Evolutionary conservation across 1,284 basidiomycete genomes (phyloP), one percentile per base, ranked within the genome.

Genomic region (Anthracocystis setariae): DNA sequence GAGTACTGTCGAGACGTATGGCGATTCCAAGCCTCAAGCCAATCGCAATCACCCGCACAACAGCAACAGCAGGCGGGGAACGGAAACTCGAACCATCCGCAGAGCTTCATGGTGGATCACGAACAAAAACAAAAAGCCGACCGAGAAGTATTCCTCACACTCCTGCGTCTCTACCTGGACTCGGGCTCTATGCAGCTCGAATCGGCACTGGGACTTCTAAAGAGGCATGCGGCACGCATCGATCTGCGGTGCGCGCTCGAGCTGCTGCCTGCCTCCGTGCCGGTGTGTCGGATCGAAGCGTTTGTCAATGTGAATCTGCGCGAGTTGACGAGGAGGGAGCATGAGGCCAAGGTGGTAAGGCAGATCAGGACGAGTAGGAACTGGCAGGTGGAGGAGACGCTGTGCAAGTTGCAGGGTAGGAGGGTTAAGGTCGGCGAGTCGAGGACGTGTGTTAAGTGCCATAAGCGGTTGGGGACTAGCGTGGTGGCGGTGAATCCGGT

Each of bases 381-480:
- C 61, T 90, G 92, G 65, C 89, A 92, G 73, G 84, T 92, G 4
- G 89, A 91, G 50, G 84, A 89, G 73, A 86, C 86, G 53, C 80
- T 96, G 75, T 89, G 94, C 86, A 85, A 85, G 29, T 84, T 95
- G 50, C 90, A 97, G 84, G 86, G 88, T 45, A 89, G 88, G 76
- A 86, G 91, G 53, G 93, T 98, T n/a, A 91, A 91, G 76, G 89
- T 98, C 40, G 91, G 90, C 0, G 94, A 98, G 81, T 90, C 60
- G 89, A 82, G 65, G 68, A 95, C 93, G 83, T 98, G 96, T 79
- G 93, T 93, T 0, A 91, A 93, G 80, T 99, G 95, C 83, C 91
- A 94, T 81, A 98, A 98, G 80, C 88, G 94, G 20, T 85, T 99
- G 25, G 96, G 96, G 0, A 91, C 90, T 74, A 94, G 92, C 63